Percentiles rank a stretch among this genome's conserved stretches.
Evolutionary conservation across 306 rosid species (phyloP).

Genomic region (Lagenaria siceraria): DNA sequence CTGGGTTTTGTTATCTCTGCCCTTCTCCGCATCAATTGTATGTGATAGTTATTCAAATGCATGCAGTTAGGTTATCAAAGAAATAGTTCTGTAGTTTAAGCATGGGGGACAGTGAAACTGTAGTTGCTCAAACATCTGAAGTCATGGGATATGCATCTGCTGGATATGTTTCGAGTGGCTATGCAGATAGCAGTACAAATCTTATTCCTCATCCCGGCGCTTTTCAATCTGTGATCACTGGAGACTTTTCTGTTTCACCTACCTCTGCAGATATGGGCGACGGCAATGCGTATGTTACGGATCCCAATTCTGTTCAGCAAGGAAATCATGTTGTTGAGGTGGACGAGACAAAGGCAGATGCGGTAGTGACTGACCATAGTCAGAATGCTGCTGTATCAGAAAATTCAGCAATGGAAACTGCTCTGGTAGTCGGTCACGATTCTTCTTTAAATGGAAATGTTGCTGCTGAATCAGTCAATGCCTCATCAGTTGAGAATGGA

Average conservation of each 20-base stretch:
- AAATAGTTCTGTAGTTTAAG: slow-evolving; percentile 9
- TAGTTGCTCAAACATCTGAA: slow-evolving; percentile 40
- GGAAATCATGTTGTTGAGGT: slow-evolving; percentile 31
- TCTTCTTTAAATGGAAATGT: slow-evolving; percentile 38
- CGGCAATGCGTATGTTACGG: slow-evolving; percentile 25
- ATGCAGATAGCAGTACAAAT: slow-evolving; percentile 27
- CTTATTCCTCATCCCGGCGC: slow-evolving; percentile 25
- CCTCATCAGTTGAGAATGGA: slow-evolving; percentile 44
- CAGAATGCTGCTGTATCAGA: slow-evolving; percentile 23
- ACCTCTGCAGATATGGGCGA: slow-evolving; percentile 28
- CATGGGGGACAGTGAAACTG: slow-evolving; percentile 72
- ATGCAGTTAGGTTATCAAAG: slow-evolving; percentile 17
- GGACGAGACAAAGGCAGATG: slow-evolving; percentile 23
- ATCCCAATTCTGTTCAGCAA: slow-evolving; percentile 35
- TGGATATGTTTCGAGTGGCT: slow-evolving; percentile 32
- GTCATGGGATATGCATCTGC: slow-evolving; percentile 23
- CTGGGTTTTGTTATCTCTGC: not conserved
- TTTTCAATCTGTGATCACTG: slow-evolving; percentile 18
- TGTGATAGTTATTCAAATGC: not conserved
- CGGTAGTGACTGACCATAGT: slow-evolving; percentile 20
- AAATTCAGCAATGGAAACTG: slow-evolving; percentile 19
- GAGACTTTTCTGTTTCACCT: slow-evolving; percentile 22
- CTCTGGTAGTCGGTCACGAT: slow-evolving; percentile 26
- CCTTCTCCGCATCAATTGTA: not conserved
- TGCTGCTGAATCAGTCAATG: slow-evolving; percentile 12